Conservation (phyloP, 2,329 filamentous ascomycete species). For the Xylaria sp. region DNA sequence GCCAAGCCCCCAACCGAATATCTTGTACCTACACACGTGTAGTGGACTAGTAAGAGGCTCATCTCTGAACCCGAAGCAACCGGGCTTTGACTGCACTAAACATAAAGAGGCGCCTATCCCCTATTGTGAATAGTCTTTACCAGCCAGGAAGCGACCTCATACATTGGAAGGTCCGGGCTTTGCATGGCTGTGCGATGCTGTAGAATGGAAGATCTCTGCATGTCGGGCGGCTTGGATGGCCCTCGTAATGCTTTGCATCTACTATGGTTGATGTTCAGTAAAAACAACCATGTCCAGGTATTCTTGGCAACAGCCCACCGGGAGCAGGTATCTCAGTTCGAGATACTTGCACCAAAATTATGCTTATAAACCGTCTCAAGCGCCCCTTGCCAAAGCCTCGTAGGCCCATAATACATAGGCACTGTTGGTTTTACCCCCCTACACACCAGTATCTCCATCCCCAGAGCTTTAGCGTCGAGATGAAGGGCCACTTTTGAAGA, state of each 20-base stretch:
- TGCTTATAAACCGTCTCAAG: too few species aligned
- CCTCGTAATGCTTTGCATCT: background rate
- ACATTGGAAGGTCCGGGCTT: background rate
- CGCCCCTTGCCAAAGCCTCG: too few species aligned
- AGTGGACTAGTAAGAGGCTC: conserved; percentile 10
- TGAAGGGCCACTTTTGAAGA: conserved; percentile 8
- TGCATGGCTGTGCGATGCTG: background rate
- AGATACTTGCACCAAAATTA: too few species aligned
- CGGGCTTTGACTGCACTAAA: background rate
- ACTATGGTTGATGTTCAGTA: too few species aligned
- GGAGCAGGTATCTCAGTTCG: too few species aligned
- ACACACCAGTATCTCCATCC: background rate
- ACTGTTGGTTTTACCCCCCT: too few species aligned
- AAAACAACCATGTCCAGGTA: too few species aligned
- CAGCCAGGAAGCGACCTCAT: conserved; percentile 9
- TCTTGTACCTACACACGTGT: background rate
- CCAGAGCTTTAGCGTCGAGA: conserved; percentile 7
- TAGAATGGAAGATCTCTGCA: background rate
- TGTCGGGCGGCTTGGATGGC: background rate
- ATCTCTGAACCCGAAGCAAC: background rate
- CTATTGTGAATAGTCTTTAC: conserved; percentile 7
- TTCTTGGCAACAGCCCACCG: too few species aligned
- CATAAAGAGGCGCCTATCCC: background rate
- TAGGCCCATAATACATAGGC: too few species aligned
- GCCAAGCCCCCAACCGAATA: conserved; percentile 13